Conservation (phyloP, 1,139 yeast species). For the Candida sp. region DNA sequence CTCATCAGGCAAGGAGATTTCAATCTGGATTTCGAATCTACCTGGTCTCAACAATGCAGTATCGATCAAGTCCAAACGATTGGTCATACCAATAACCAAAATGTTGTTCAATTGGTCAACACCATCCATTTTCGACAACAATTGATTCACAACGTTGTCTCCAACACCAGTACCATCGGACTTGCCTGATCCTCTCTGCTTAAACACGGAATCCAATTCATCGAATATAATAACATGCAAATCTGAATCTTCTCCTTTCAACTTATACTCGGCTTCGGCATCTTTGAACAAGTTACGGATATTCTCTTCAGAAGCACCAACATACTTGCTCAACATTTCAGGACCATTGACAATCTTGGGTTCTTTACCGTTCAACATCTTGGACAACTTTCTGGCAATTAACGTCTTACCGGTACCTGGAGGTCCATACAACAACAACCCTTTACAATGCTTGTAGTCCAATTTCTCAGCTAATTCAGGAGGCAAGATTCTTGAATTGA, state of each 20-base stretch:
- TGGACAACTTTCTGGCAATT: constrained; percentile 96
- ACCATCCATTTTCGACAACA: constrained; percentile 99
- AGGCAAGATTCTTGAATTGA: constrained; percentile 94
- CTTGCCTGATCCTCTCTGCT: constrained; percentile 92
- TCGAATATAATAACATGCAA: constrained; percentile 96
- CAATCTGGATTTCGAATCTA: constrained; percentile 97
- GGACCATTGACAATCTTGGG: constrained; percentile 99
- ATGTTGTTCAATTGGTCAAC: constrained; percentile 96
- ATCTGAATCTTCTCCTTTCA: constrained; percentile 92
- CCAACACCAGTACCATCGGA: constrained; percentile 99
- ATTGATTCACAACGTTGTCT: constrained; percentile 96
- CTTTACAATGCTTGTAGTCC: constrained; percentile 95
- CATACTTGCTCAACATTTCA: constrained; percentile 94
- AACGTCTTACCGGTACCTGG: constrained; percentile 99
- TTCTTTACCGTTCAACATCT: constrained; percentile 95
- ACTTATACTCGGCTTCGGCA: constrained; percentile 94
- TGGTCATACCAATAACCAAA: constrained; percentile 98
- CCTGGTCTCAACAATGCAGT: constrained; percentile 96
- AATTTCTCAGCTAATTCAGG: constrained; percentile 91
- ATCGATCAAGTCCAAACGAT: constrained; percentile 94
- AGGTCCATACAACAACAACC: constrained; percentile 90
- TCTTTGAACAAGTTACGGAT: constrained; percentile 95
- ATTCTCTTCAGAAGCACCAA: constrained; percentile 97
- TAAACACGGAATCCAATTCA: constrained; percentile 97
- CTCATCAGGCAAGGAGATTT: constrained; percentile 95